Percentiles rank a stretch among this genome's conserved stretches.
Evolutionary conservation across 805 yeast genomes (phyloP).

Genomic region (Diddensiella caesifluorescens): DNA sequence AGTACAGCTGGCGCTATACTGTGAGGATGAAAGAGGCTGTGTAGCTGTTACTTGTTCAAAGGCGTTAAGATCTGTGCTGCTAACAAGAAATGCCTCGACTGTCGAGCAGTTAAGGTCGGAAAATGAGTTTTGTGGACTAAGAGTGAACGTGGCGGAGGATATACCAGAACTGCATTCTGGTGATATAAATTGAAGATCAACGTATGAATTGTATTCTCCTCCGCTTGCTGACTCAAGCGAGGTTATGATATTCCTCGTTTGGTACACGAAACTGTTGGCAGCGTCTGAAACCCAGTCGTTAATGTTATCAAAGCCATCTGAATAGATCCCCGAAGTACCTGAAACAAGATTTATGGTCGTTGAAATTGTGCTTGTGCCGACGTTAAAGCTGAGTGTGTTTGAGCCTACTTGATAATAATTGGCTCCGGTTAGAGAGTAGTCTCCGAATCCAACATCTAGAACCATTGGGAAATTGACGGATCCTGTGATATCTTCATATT

Average conservation of each 20-base stretch:
- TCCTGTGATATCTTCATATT: conserved; percentile 2
- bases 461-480: conserved; percentile 2
- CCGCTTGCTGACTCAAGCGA: not conserved
- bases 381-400: conserved; percentile 1
- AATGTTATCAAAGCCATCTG: not conserved
- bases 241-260: not conserved
- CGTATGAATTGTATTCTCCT: not conserved
- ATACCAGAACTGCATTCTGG: not conserved
- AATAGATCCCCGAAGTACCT: conserved; percentile 3
- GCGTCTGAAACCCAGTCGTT: not conserved
- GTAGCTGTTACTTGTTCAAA: not conserved
- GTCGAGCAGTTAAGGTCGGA: not conserved
- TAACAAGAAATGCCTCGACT: not conserved
- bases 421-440: not conserved
- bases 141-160: not conserved
- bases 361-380: conserved; percentile 1
- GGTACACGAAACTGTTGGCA: not conserved
- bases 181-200: not conserved
- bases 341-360: not conserved
- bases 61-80: not conserved
- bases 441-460: conserved; percentile 1
- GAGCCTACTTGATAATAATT: not conserved
- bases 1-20: not conserved
- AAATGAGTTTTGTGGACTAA: not conserved
- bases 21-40: not conserved